Conservation (phyloP, 2,329 filamentous ascomycete genomes). For the Cladophialophora carrionii region DNA sequence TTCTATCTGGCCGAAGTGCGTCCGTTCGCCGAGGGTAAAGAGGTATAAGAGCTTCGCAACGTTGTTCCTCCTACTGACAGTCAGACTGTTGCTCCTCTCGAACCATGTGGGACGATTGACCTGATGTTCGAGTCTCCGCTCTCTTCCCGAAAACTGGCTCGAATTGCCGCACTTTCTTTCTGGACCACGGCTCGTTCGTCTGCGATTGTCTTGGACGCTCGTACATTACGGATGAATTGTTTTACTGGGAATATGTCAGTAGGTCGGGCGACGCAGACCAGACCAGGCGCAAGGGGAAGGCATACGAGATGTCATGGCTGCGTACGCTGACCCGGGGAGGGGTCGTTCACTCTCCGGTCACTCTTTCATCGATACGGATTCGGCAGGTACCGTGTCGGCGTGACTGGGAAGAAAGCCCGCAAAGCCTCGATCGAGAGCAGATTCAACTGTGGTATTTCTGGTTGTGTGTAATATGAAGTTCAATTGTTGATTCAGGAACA, state of each 20-base stretch:
- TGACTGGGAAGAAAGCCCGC: background rate
- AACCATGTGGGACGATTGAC: constrained; percentile 57
- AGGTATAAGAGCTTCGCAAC: constrained; percentile 97
- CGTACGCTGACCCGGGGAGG: constrained; percentile 30
- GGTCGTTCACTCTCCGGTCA: constrained; percentile 25
- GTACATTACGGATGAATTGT: constrained; percentile 99
- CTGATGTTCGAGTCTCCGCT: constrained; percentile 87
- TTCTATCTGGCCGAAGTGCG: constrained; percentile 99
- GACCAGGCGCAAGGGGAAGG: background rate
- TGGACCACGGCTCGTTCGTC: constrained; percentile 98
- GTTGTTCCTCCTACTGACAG: constrained; percentile 79
- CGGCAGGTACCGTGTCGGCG: background rate
- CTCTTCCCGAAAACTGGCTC: constrained; percentile 96
- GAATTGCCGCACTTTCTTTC: constrained; percentile 96
- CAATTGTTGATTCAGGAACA: background rate
- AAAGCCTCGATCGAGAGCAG: background rate
- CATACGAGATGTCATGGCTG: constrained; percentile 36
- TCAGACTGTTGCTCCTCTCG: constrained; percentile 2
- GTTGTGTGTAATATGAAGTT: background rate
- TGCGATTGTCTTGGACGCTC: constrained; percentile 97
- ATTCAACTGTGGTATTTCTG: background rate
- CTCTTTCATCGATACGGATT: constrained; percentile 34
- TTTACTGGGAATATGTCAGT: constrained; percentile 69
- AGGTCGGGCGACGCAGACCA: background rate
- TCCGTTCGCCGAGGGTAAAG: constrained; percentile 94